Evolutionary conservation across 495 filamentous ascomycete genomes (phyloP).

Genomic region (Oidiodendron maius): DNA sequence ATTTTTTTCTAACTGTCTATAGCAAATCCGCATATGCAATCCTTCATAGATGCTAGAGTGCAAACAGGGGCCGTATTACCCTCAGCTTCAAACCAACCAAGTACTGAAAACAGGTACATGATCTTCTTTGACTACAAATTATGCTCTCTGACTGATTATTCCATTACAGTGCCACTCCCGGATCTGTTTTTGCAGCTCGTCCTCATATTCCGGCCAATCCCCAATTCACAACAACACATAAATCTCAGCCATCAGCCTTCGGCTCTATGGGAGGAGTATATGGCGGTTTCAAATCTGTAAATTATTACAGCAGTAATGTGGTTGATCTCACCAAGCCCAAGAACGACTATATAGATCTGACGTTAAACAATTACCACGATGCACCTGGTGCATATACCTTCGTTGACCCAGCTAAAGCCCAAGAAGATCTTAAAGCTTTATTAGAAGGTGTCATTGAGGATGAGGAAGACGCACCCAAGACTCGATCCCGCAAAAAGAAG

Average conservation of each 20-base stretch:
- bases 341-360: slow-evolving; percentile 21
- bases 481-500: slow-evolving; percentile 48
- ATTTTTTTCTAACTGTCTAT: not conserved
- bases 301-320: not conserved
- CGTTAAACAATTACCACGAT: slow-evolving; percentile 13
- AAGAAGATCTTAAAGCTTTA: slow-evolving; percentile 79
- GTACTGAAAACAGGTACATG: slow-evolving; percentile 4
- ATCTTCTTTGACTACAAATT: too few relatives aligned
- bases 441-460: slow-evolving; percentile 85
- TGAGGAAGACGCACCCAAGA: slow-evolving; percentile 57
- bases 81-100: slow-evolving; percentile 8
- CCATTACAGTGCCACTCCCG: not conserved
- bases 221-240: slow-evolving; percentile 17
- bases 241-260: slow-evolving; percentile 13
- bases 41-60: slow-evolving; percentile 15
- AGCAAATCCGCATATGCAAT: slow-evolving; percentile 19
- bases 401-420: slow-evolving; percentile 70
- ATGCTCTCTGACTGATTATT: too few relatives aligned
- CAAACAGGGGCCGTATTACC: slow-evolving; percentile 13
- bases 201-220: slow-evolving; percentile 7
- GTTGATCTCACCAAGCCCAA: not conserved
- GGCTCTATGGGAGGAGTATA: slow-evolving; percentile 19
- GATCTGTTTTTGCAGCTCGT: not conserved
- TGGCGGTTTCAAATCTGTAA: slow-evolving; percentile 11
- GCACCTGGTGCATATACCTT: slow-evolving; percentile 54